phyloP scores from a whole-genome alignment of 441 rosid species.

The Populus hybrid region DNA sequence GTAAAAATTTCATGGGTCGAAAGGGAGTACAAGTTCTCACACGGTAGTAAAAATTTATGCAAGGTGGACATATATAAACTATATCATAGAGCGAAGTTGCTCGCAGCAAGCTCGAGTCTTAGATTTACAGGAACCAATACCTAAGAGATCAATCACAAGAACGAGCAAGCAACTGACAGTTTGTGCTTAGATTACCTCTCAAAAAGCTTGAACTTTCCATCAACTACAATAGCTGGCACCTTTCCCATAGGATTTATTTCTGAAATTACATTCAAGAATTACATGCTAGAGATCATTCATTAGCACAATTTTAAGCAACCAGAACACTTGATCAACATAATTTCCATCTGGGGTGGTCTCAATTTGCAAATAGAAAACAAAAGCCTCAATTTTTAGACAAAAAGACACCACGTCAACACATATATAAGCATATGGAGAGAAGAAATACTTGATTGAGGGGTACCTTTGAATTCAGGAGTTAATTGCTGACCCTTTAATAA shows the following conservation, averaged over 20 bases:
- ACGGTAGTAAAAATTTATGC: neutral
- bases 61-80: neutral
- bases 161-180: neutral
- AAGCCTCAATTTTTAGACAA: neutral
- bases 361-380: neutral
- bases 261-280: conserved; percentile 24
- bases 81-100: neutral
- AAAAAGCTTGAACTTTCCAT: conserved; percentile 74
- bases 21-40: neutral
- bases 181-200: conserved; percentile 53
- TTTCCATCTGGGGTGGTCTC: neutral
- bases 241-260: conserved; percentile 66
- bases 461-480: conserved; percentile 69
- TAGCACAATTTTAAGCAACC: neutral
- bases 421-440: neutral
- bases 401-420: neutral
- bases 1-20: neutral
- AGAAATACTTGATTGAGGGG: neutral
- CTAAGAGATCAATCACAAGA: neutral
- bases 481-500: conserved; percentile 49
- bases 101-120: neutral
- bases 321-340: neutral
- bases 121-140: neutral
- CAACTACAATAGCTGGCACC: conserved; percentile 67
- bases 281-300: neutral